These are phyloP conservation scores for Gracilariopsis chorda DNA, from an alignment of 23 red algal species.

Conservation along the genomic window DNA sequence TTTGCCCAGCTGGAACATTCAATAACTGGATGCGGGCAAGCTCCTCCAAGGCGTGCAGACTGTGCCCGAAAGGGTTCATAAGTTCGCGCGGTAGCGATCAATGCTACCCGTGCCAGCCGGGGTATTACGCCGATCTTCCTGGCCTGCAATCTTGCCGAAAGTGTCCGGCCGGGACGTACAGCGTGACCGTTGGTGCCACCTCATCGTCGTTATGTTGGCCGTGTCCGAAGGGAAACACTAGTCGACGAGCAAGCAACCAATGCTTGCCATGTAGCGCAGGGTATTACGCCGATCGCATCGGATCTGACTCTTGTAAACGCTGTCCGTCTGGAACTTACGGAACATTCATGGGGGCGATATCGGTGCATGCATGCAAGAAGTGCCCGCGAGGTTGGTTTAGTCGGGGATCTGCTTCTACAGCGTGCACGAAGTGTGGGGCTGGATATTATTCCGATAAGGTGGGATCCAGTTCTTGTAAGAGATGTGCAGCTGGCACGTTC, in stretches of 20 bases:
- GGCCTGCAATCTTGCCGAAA: neutral
- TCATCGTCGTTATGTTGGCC: neutral
- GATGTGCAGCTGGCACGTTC: constrained; percentile 32
- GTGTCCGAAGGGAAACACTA: constrained; percentile 12
- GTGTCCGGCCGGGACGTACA: constrained; percentile 32
- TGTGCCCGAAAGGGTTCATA: constrained; percentile 5
- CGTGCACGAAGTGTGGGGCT: neutral
- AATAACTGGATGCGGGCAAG: neutral
- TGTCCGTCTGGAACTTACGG: constrained; percentile 25
- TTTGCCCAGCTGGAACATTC: neutral
- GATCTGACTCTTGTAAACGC: neutral
- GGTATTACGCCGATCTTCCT: neutral
- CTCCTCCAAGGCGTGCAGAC: neutral
- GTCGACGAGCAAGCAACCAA: neutral
- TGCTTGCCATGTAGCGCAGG: constrained; percentile 2
- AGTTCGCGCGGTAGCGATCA: neutral
- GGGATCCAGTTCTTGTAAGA: neutral
- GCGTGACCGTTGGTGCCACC: neutral
- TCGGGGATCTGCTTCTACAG: neutral
- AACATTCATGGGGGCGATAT: neutral
- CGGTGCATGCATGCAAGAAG: neutral
- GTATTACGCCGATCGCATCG: neutral
- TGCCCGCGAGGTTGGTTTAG: constrained; percentile 1
- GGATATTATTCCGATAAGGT: neutral
- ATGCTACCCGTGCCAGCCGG: constrained; percentile 14